phyloP scores from a whole-genome alignment of 352 stramenopile species.

The Globisporangium splendens region DNA sequence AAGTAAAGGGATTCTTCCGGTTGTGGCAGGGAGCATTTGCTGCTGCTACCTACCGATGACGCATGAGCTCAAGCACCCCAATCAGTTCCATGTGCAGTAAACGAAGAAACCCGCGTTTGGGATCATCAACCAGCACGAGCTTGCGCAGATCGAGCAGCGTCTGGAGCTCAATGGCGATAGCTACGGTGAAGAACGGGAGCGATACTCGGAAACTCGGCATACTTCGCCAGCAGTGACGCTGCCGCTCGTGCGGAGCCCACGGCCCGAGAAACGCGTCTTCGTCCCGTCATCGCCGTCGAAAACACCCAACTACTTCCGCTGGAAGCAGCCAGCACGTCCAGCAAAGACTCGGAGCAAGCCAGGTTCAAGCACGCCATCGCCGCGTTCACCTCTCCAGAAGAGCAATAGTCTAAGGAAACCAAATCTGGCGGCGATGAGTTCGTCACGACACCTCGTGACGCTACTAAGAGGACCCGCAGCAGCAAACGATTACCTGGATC shows the following conservation, averaged over 20 bases:
- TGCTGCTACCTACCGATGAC: slow-evolving; percentile 25
- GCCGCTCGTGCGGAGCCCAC: slow-evolving; percentile 43
- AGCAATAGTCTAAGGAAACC: no score
- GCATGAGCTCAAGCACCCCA: slow-evolving; percentile 47
- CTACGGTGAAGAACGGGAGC: slow-evolving; percentile 16
- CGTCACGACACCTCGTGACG: slow-evolving; percentile 4
- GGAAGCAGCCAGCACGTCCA: slow-evolving; percentile 29
- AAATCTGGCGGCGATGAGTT: slow-evolving; percentile 9
- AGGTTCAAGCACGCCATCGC: slow-evolving; percentile 1
- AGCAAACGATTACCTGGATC: no score
- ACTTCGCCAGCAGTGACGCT: slow-evolving; percentile 30
- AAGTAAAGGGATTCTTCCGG: no score
- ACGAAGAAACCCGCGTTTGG: slow-evolving; percentile 35
- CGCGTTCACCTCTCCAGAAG: slow-evolving; percentile 3
- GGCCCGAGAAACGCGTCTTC: slow-evolving; percentile 35
- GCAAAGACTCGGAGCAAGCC: slow-evolving; percentile 14
- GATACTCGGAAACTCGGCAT: neutral
- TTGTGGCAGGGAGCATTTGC: neutral
- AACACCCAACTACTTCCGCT: slow-evolving; percentile 64
- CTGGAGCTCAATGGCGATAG: slow-evolving; percentile 10
- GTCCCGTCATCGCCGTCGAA: slow-evolving; percentile 29
- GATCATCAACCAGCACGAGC: slow-evolving; percentile 48
- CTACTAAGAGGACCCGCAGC: neutral
- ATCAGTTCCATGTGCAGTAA: slow-evolving; percentile 50
- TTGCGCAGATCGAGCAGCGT: slow-evolving; percentile 31